A percentile compares a stretch with the other conserved stretches of the same genome.
Evolutionary conservation across 2,329 filamentous ascomycete species (phyloP).

Genomic region (Passalora sequoiae): DNA sequence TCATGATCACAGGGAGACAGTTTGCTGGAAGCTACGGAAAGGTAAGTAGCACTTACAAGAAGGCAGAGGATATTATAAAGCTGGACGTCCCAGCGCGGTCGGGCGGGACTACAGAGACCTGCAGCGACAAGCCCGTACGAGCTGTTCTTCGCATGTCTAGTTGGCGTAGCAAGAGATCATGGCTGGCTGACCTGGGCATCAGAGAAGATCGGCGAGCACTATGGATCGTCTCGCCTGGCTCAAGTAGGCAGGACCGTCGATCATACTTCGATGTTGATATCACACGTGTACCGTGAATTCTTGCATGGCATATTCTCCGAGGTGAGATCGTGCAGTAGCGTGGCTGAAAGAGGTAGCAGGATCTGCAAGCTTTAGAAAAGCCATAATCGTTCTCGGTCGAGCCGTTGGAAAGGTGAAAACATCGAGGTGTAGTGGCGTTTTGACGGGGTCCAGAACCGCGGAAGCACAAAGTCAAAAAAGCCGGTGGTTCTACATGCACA

Average conservation of each 20-base stretch:
- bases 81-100: too few relatives aligned
- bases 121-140: neutral
- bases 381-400: constrained; percentile 1
- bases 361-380: too few relatives aligned
- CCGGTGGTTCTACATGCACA: too few relatives aligned
- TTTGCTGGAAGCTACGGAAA: neutral
- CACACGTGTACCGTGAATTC: neutral
- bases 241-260: neutral
- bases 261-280: neutral
- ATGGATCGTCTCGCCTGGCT: neutral
- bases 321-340: neutral
- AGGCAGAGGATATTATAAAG: neutral
- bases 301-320: neutral
- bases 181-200: neutral
- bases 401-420: neutral
- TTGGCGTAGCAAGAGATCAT: neutral
- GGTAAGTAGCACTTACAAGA: neutral
- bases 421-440: neutral
- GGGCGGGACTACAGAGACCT: too few relatives aligned
- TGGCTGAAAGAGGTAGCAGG: too few relatives aligned
- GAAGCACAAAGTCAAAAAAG: neutral
- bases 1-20: neutral
- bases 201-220: neutral
- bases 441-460: neutral
- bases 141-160: neutral